These are phyloP conservation scores for Pseudogymnoascus sp. DNA, from an alignment of 2,329 filamentous ascomycete species.

Conservation along the genomic window DNA sequence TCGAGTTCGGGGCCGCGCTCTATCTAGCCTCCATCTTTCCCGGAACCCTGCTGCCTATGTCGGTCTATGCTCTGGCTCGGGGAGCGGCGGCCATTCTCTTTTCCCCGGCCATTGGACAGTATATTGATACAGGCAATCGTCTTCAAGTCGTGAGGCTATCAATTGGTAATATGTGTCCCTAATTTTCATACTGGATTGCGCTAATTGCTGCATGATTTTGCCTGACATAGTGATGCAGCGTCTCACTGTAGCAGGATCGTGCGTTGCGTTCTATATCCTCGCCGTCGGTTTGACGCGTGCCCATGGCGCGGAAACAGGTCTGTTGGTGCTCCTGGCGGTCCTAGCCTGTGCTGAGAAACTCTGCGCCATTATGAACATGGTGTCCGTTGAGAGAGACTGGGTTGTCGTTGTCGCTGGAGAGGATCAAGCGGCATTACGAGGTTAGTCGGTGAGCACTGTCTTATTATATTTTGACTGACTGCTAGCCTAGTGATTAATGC, in stretches of 20 bases:
- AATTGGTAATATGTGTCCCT: slow-evolving; percentile 25
- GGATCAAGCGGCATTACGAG: slow-evolving; percentile 26
- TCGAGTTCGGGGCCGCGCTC: slow-evolving; percentile 57
- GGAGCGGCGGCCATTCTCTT: slow-evolving; percentile 52
- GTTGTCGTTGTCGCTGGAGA: slow-evolving; percentile 45
- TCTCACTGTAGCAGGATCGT: slow-evolving; percentile 41
- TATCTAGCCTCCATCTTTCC: slow-evolving; percentile 52
- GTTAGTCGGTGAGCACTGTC: slow-evolving; percentile 13
- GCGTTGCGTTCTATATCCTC: slow-evolving; percentile 40
- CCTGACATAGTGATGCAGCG: slow-evolving; percentile 31
- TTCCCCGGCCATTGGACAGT: slow-evolving; percentile 51
- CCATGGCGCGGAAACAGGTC: slow-evolving; percentile 14
- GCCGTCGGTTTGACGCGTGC: slow-evolving; percentile 15
- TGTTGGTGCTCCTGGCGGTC: slow-evolving; percentile 37
- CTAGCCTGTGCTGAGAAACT: slow-evolving; percentile 67
- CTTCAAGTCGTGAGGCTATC: slow-evolving; percentile 38
- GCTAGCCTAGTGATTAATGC: slow-evolving; percentile 43
- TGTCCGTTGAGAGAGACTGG: slow-evolving; percentile 69
- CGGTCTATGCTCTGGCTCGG: slow-evolving; percentile 61
- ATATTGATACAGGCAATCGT: slow-evolving; percentile 51
- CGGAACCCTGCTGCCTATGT: slow-evolving; percentile 57
- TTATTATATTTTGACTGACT: not conserved
- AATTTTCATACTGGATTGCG: slow-evolving; percentile 10
- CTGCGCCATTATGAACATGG: slow-evolving; percentile 55
- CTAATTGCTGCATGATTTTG: not conserved